These are phyloP conservation scores for Mallotus nudiflorus DNA, from an alignment of 345 rosid genomes.

Conservation along the genomic window DNA sequence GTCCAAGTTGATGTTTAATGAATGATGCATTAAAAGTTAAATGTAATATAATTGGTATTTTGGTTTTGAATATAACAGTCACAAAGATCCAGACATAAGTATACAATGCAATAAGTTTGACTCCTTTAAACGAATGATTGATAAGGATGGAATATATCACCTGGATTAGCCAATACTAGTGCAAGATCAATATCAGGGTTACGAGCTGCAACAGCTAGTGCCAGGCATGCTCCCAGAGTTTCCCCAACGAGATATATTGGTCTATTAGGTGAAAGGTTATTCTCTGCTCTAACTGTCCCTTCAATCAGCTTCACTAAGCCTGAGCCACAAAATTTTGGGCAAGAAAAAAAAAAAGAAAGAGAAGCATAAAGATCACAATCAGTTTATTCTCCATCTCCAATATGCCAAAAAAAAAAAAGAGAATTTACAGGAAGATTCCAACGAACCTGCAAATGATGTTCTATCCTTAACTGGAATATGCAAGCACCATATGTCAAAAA, in stretches of 20 bases:
- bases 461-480: constrained; percentile 65
- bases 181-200: constrained; percentile 57
- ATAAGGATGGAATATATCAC: constrained; percentile 26
- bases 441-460: constrained; percentile 50
- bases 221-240: constrained; percentile 61
- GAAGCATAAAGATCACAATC: neutral
- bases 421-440: neutral
- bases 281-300: constrained; percentile 45
- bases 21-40: neutral
- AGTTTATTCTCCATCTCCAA: neutral
- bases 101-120: neutral
- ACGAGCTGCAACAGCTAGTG: constrained; percentile 58
- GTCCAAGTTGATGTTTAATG: neutral
- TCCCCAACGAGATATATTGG: constrained; percentile 70
- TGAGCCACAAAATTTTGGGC: constrained; percentile 15
- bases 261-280: constrained; percentile 36
- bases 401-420: neutral
- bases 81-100: neutral
- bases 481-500: constrained; percentile 68
- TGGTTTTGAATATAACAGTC: neutral
- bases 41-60: neutral
- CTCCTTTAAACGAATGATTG: neutral
- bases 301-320: constrained; percentile 57
- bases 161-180: constrained; percentile 65
- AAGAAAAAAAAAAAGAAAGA: neutral